Conservation (phyloP, 2,329 filamentous ascomycete genomes). For the Cytospora piceicola region DNA sequence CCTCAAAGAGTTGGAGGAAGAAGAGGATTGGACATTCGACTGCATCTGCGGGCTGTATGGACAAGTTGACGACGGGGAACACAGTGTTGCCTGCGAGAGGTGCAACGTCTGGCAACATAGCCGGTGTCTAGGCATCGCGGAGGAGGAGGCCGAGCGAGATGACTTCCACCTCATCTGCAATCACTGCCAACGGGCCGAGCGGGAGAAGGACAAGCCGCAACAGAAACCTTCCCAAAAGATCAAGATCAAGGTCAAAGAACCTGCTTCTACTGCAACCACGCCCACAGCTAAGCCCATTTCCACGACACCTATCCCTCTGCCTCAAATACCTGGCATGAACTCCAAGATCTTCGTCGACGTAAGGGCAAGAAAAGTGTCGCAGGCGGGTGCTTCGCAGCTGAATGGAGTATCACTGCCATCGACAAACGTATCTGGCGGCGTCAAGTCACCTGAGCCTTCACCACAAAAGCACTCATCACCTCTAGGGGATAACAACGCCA, state of each 20-base stretch:
- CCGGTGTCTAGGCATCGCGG: slow-evolving; percentile 80
- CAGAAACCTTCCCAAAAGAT: slow-evolving; percentile 61
- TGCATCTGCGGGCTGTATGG: slow-evolving; percentile 91
- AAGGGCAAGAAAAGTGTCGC: slow-evolving; percentile 16
- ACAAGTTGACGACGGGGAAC: slow-evolving; percentile 90
- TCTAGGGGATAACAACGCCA: slow-evolving; percentile 6
- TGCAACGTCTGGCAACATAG: slow-evolving; percentile 98
- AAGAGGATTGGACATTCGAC: slow-evolving; percentile 92
- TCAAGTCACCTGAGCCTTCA: slow-evolving; percentile 26
- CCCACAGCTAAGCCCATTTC: slow-evolving; percentile 34
- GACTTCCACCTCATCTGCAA: slow-evolving; percentile 88
- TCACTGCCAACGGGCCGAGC: slow-evolving; percentile 71
- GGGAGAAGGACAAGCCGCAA: slow-evolving; percentile 53
- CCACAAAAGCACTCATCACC: slow-evolving; percentile 30
- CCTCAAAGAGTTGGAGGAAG: slow-evolving; percentile 67
- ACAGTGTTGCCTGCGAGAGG: slow-evolving; percentile 90
- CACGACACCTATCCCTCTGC: slow-evolving; percentile 31
- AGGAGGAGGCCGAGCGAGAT: slow-evolving; percentile 77
- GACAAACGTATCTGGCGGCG: slow-evolving; percentile 13
- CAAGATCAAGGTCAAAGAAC: slow-evolving; percentile 55
- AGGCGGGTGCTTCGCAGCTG: slow-evolving; percentile 15
- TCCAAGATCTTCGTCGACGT: slow-evolving; percentile 10
- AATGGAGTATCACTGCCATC: slow-evolving; percentile 28
- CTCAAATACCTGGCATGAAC: slow-evolving; percentile 25
- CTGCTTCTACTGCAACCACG: slow-evolving; percentile 35